Evolutionary conservation across 2,329 filamentous ascomycete genomes (phyloP), one percentile per base, ranked within the genome.

Genomic region (Sporothrix luriei): DNA sequence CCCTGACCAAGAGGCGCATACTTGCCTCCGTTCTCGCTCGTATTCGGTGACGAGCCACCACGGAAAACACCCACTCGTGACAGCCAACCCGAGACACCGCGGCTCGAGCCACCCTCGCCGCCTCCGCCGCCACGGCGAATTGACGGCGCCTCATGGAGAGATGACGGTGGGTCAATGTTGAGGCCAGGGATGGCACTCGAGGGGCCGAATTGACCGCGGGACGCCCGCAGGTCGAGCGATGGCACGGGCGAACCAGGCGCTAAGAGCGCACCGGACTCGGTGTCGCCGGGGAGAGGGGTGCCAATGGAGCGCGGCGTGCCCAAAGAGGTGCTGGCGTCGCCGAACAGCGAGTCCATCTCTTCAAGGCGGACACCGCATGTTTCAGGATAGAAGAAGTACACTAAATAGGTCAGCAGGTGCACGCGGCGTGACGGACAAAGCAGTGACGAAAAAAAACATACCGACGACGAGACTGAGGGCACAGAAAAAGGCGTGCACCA

Each of bases 381-480:
- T 80, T 99, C 95, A 40, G 95, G 95, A 78, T 98, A 99, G 74
- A 97, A 87, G 80, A 98, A 98, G 81, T 94, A 99, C 9, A 99
- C 95, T 97, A 73, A 26, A n/a, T 7, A 11, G 57, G 52, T 67
- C 54, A 66, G 16, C 9, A 26, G 6, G 24, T 7, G 55, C 19
- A 16, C 14, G 11, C 40, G 14, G 26, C 33, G 11, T 59, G 85
- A 91, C 21, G 87, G 85, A 97, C 94, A 33, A 55, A 4, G 29
- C 94, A 81, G 97, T 88, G 71, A 97, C 14, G n/a, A n/a, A 16
- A 90, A 77, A 11, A 21, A 26, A 85, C 91, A 87, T 85, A 97
- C 94, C 95, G 81, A 98, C 89, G 70, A 99, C 91, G 78, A 99
- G 97, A 85, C 93, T 97, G 73, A 90, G 88, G 68, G 92, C 93